Base-by-base conservation (phyloP, 306 rosid species). In the Sphenostylis stenocarpa region DNA sequence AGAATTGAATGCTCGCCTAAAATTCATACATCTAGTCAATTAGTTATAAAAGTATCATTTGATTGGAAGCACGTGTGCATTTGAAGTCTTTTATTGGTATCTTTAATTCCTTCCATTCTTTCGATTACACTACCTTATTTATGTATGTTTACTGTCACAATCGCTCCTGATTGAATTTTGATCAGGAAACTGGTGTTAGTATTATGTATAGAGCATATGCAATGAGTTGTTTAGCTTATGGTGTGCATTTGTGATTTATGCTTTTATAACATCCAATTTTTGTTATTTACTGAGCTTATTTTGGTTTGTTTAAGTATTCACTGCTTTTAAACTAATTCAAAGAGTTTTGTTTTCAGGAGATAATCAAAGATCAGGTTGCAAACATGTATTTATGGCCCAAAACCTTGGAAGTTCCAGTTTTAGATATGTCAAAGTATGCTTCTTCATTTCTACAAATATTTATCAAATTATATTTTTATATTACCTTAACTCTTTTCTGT, bases 311-410 rank as follows among this genome's bases (percentile, higher is more conserved):
- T 36, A 74, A 64, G 19, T 23, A 19, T 70, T 72, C 68, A 13
- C 24, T 14, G 62, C 76, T 12, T 12, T 69, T 61, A 51, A 47
- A 85, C 81, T 82, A 65, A 55, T 51, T 64, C 49, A 19, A 53
- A 60, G 53, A 43, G 67, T n/a, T 53, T 56, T 85, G 31, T 74
- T 78, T 73, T 63, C 81, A 94, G 96, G 97, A 94, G 76, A 76
- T 85, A 31, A 87, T 91, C 80, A 94, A 87, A 82, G 93, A 90
- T 82, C 93, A 94, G 78, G 95, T 94, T 86, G 98, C 93, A 55
- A 89, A 89, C 77, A 81, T 94, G 93, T 94, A 91, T 76, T 84
- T 94, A 8, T 94, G 98, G 98, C 98, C 98, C 66, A 92, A 91
- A 87, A 85, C 89, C 78, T 84, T 94, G 64, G 97, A 90, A 79